These are phyloP conservation scores for Panellus pusillus DNA, from an alignment of 768 basidiomycete species.

Conservation along the genomic window DNA sequence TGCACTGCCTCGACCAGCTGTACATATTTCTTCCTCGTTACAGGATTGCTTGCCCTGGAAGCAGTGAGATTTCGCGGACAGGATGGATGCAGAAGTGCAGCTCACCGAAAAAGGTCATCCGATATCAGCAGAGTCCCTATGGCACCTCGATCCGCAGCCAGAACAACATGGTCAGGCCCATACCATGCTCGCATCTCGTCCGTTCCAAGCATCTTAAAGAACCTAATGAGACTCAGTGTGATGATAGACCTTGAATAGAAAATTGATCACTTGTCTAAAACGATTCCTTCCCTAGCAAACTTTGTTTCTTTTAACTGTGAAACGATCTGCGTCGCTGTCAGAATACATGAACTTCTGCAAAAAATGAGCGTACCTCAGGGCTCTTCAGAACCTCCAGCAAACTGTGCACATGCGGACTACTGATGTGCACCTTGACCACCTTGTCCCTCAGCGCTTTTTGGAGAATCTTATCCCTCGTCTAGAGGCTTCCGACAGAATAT, in stretches of 20 bases:
- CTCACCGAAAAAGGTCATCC: conserved; percentile 88
- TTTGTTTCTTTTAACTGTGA: conserved; percentile 90
- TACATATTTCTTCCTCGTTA: conserved; percentile 80
- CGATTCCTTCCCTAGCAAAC: conserved; percentile 90
- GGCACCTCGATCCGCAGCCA: conserved; percentile 92
- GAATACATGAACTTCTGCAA: neutral
- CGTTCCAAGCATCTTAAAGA: conserved; percentile 94
- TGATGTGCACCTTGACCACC: conserved; percentile 87
- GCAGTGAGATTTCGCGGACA: neutral
- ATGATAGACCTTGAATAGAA: neutral
- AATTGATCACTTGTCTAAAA: conserved; percentile 73
- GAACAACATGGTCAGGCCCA: conserved; percentile 88
- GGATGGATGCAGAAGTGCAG: neutral
- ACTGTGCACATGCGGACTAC: conserved; percentile 93
- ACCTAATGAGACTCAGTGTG: conserved; percentile 47
- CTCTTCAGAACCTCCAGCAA: conserved; percentile 92
- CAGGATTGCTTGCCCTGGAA: conserved; percentile 75
- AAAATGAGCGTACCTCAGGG: conserved; percentile 68
- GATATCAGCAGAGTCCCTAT: conserved; percentile 94
- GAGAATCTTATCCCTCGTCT: conserved; percentile 80
- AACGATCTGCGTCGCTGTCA: conserved; percentile 49
- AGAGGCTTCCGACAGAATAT: conserved; percentile 79
- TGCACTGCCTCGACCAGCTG: conserved; percentile 85
- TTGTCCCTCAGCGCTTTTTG: conserved; percentile 76
- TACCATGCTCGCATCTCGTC: conserved; percentile 99